These are phyloP conservation scores for Coemansia sp. DNA, from an alignment of 192 early-diverging fungal species.

Conservation along the genomic window DNA sequence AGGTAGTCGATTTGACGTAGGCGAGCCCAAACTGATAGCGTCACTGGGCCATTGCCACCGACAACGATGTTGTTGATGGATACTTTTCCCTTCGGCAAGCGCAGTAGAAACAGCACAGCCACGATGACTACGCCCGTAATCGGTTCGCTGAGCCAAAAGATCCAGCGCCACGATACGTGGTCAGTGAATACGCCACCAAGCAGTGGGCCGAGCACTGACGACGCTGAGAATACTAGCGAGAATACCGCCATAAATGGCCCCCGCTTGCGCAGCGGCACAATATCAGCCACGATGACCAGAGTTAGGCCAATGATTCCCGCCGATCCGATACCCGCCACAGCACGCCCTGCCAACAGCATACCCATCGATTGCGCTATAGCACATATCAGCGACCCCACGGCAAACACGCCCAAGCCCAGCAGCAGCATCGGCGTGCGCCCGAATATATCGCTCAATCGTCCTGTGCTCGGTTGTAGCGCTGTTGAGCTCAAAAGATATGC, in stretches of 20 bases:
- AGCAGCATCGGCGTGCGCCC: constrained; percentile 66
- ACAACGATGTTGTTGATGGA: not conserved
- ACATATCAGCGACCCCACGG: constrained; percentile 59
- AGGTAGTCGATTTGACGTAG: constrained; percentile 67
- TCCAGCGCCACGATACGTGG: constrained; percentile 58
- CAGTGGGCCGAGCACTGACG: constrained; percentile 63
- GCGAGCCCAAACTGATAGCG: constrained; percentile 45
- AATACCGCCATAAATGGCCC: constrained; percentile 68
- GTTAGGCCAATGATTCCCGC: constrained; percentile 68
- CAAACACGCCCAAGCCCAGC: constrained; percentile 58
- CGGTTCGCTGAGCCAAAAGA: constrained; percentile 67
- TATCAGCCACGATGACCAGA: constrained; percentile 73
- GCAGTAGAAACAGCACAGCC: constrained; percentile 43
- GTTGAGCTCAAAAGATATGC: constrained; percentile 72
- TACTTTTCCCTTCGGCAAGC: constrained; percentile 26
- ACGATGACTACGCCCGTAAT: constrained; percentile 56
- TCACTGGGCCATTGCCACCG: not conserved
- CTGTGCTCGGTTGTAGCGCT: constrained; percentile 78
- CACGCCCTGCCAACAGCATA: constrained; percentile 67
- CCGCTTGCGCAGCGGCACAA: constrained; percentile 65
- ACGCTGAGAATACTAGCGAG: constrained; percentile 60
- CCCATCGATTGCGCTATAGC: constrained; percentile 63
- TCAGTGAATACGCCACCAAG: constrained; percentile 64
- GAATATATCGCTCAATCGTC: constrained; percentile 83
- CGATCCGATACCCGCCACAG: constrained; percentile 66